Conservation (phyloP, 2,329 filamentous ascomycete species). For the Phoma sp. region DNA sequence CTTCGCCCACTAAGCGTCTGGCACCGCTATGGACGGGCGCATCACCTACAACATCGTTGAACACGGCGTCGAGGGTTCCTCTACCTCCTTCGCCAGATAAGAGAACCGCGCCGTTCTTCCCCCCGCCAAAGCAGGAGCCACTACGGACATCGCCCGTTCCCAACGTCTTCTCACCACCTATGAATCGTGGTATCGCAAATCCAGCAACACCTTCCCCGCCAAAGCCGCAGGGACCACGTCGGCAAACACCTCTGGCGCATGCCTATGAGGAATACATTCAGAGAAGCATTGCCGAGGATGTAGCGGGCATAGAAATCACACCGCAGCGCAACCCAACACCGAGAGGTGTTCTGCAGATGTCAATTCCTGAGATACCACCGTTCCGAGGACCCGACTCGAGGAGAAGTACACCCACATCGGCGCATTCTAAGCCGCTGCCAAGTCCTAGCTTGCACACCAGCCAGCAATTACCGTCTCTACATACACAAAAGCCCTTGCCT, state of each 20-base stretch:
- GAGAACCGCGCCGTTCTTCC: slow-evolving; percentile 39
- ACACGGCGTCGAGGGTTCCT: slow-evolving; percentile 52
- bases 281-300: slow-evolving; percentile 51
- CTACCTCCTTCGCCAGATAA: slow-evolving; percentile 56
- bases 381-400: slow-evolving; percentile 35
- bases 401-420: slow-evolving; percentile 17
- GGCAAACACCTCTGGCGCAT: slow-evolving; percentile 43
- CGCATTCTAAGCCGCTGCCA: slow-evolving; percentile 26
- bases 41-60: slow-evolving; percentile 49
- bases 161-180: slow-evolving; percentile 40
- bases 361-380: slow-evolving; percentile 44
- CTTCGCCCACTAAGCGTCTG: slow-evolving; percentile 53
- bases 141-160: slow-evolving; percentile 41
- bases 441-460: slow-evolving; percentile 22
- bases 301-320: slow-evolving; percentile 49
- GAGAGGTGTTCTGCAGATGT: slow-evolving; percentile 41
- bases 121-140: slow-evolving; percentile 33
- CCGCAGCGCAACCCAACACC: slow-evolving; percentile 39
- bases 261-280: slow-evolving; percentile 56
- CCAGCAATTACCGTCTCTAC: slow-evolving; percentile 2
- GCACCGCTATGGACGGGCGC: slow-evolving; percentile 36
- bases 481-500: slow-evolving; percentile 27
- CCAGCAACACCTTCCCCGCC: slow-evolving; percentile 36
- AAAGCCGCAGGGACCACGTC: slow-evolving; percentile 39
- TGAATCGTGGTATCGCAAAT: slow-evolving; percentile 35